These are phyloP conservation scores for Trichoderma koningii DNA, from an alignment of 2,329 filamentous ascomycete species.

Conservation along the genomic window DNA sequence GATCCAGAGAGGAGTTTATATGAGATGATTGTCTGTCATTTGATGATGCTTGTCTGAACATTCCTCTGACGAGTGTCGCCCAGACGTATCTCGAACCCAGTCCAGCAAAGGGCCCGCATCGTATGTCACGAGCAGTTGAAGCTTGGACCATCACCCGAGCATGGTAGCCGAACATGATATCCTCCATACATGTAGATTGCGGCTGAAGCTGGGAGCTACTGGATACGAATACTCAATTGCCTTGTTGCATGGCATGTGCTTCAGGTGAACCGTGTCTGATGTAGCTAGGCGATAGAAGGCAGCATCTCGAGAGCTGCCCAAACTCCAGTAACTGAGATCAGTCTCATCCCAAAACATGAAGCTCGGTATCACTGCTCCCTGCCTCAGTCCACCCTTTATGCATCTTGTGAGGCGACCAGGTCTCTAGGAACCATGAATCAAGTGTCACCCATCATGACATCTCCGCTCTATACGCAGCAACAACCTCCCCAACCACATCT, in stretches of 20 bases:
- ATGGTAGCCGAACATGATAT: not conserved
- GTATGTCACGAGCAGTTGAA: not conserved
- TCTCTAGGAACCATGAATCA: not conserved
- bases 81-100: too few relatives aligned
- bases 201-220: not conserved
- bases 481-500: constrained; percentile 42
- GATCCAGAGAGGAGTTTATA: too few relatives aligned
- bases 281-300: not conserved
- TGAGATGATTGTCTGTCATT: too few relatives aligned
- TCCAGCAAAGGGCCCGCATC: too few relatives aligned
- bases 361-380: too few relatives aligned
- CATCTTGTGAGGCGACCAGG: not conserved
- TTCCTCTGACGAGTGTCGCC: not conserved
- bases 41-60: not conserved
- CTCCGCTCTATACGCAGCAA: constrained; percentile 33
- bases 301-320: not conserved
- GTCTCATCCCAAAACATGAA: not conserved
- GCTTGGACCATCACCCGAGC: not conserved
- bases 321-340: too few relatives aligned
- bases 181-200: not conserved
- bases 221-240: not conserved
- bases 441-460: not conserved
- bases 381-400: not conserved
- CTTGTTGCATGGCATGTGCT: not conserved
- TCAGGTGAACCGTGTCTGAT: not conserved